These are phyloP conservation scores for Cyclotella distinguenda DNA, from an alignment of 108 stramenopile genomes.

Conservation along the genomic window DNA sequence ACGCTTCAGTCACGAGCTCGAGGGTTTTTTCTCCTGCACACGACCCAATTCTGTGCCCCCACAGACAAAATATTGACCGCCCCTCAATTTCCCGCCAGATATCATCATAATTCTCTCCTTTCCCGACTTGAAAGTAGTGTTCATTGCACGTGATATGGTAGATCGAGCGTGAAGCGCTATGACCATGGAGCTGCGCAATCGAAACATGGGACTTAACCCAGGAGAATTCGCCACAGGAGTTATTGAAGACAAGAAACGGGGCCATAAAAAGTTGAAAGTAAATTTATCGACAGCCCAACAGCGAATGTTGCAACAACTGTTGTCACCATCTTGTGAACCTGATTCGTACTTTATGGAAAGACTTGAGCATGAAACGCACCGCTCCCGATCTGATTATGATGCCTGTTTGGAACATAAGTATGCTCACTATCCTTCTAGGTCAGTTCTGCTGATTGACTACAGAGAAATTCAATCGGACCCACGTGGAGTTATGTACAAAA, in stretches of 20 bases:
- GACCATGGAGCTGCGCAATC: slow-evolving; percentile 54
- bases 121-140: slow-evolving; percentile 45
- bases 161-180: slow-evolving; percentile 60
- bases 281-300: slow-evolving; percentile 24
- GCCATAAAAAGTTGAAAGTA: neutral
- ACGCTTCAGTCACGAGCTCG: too few relatives aligned
- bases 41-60: too few relatives aligned
- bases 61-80: too few relatives aligned
- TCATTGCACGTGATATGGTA: slow-evolving; percentile 55
- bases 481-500: slow-evolving; percentile 21
- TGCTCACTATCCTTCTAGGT: slow-evolving; percentile 36
- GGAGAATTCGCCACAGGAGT: slow-evolving; percentile 49
- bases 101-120: slow-evolving; percentile 36
- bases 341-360: slow-evolving; percentile 55
- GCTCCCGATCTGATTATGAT: slow-evolving; percentile 12
- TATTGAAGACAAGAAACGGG: neutral
- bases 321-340: slow-evolving; percentile 34
- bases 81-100: slow-evolving; percentile 29
- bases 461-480: slow-evolving; percentile 43
- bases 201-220: slow-evolving; percentile 37
- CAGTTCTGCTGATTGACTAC: slow-evolving; percentile 47
- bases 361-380: slow-evolving; percentile 40
- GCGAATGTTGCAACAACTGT: slow-evolving; percentile 32
- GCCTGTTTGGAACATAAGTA: slow-evolving; percentile 38
- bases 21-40: too few relatives aligned